Conservation (phyloP, 768 basidiomycete genomes). For the Boletus insuetus region DNA sequence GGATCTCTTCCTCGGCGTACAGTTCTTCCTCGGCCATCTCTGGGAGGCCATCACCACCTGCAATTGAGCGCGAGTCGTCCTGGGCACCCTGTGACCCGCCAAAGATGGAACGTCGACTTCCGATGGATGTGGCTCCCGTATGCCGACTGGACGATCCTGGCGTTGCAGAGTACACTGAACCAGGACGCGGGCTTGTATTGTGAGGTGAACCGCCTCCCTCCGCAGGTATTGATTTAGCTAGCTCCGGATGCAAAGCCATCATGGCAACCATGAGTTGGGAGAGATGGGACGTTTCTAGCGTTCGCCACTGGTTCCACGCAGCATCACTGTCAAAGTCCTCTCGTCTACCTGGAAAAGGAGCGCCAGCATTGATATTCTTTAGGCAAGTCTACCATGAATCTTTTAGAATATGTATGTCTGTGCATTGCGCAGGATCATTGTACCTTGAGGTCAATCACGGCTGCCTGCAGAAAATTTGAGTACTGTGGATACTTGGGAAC, state of each 20-base stretch:
- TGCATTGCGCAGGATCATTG: neutral
- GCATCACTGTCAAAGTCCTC: slow-evolving; percentile 84
- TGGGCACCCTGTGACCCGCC: slow-evolving; percentile 23
- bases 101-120: slow-evolving; percentile 65
- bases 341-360: slow-evolving; percentile 77
- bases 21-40: slow-evolving; percentile 39
- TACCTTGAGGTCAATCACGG: slow-evolving; percentile 85
- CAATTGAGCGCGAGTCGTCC: neutral
- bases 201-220: slow-evolving; percentile 32
- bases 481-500: neutral
- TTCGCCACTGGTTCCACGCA: slow-evolving; percentile 83
- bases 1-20: slow-evolving; percentile 66
- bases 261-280: slow-evolving; percentile 88
- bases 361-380: slow-evolving; percentile 85
- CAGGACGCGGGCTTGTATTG: slow-evolving; percentile 40
- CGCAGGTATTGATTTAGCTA: slow-evolving; percentile 73
- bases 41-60: slow-evolving; percentile 27
- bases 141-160: slow-evolving; percentile 43
- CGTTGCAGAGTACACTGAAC: slow-evolving; percentile 53
- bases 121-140: slow-evolving; percentile 57
- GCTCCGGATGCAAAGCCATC: slow-evolving; percentile 81
- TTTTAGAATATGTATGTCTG: slow-evolving; percentile 1
- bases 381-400: slow-evolving; percentile 59
- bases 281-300: slow-evolving; percentile 76
- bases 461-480: slow-evolving; percentile 51